Conservation (phyloP, 768 basidiomycete genomes). For the Leccinellum albellum region DNA sequence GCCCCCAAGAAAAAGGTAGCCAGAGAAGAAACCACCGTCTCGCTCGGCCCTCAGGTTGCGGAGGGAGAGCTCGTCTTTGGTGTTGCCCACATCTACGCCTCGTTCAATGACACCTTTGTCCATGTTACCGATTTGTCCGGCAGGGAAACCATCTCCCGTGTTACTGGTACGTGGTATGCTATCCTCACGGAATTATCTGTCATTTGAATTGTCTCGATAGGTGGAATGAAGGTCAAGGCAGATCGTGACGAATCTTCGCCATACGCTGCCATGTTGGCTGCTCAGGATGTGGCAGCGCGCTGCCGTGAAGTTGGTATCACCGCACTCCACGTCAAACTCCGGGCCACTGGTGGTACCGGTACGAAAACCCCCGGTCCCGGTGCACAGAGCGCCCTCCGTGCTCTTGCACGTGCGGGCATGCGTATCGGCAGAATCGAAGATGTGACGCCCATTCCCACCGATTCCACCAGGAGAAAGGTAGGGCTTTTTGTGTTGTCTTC, state of each 20-base stretch:
- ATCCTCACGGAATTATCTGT: background rate
- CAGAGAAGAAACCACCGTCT: slow-evolving; percentile 80
- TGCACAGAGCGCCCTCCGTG: slow-evolving; percentile 96
- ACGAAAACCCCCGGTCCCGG: slow-evolving; percentile 99
- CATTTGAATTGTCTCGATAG: slow-evolving; percentile 34
- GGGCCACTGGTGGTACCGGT: slow-evolving; percentile 96
- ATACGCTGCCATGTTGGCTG: slow-evolving; percentile 96
- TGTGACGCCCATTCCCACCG: slow-evolving; percentile 95
- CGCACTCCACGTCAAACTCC: slow-evolving; percentile 97
- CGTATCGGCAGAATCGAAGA: slow-evolving; percentile 97
- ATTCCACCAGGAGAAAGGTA: slow-evolving; percentile 96
- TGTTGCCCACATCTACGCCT: slow-evolving; percentile 97
- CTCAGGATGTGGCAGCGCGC: slow-evolving; percentile 92
- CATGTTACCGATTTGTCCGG: slow-evolving; percentile 98
- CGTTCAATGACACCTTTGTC: slow-evolving; percentile 99
- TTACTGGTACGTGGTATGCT: slow-evolving; percentile 66
- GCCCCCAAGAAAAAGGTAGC: slow-evolving; percentile 82
- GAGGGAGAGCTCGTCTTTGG: slow-evolving; percentile 98
- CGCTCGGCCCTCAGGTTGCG: slow-evolving; percentile 91
- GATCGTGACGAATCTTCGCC: slow-evolving; percentile 99
- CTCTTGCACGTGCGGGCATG: slow-evolving; percentile 97
- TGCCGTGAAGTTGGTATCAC: slow-evolving; percentile 99
- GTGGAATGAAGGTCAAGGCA: slow-evolving; percentile 99
- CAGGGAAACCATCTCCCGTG: slow-evolving; percentile 98
- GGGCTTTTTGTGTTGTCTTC: slow-evolving; percentile 12